Evolutionary conservation across 176 grass and related monocot genomes (phyloP).

Genomic region (Tuctoria greenei): DNA sequence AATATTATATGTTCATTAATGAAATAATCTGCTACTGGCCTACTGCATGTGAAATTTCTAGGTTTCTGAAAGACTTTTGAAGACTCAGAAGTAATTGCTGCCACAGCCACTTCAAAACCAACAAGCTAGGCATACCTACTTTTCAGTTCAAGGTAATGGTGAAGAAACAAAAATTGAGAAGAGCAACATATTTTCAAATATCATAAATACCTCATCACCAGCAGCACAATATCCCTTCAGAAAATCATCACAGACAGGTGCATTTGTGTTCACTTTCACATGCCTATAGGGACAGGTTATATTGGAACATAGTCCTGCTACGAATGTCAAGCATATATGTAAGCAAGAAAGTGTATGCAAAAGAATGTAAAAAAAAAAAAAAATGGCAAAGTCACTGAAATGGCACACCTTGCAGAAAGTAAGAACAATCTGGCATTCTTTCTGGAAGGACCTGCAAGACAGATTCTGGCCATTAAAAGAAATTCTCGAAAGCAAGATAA

Average conservation of each 20-base stretch:
- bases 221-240: slow-evolving; percentile 86
- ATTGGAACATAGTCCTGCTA: slow-evolving; percentile 87
- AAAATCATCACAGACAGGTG: slow-evolving; percentile 87
- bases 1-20: slow-evolving; percentile 4
- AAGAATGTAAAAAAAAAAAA: slow-evolving; percentile 19
- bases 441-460: slow-evolving; percentile 79
- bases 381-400: slow-evolving; percentile 27
- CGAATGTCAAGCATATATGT: slow-evolving; percentile 29
- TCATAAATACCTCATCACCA: slow-evolving; percentile 82
- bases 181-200: slow-evolving; percentile 19
- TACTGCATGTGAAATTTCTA: neutral
- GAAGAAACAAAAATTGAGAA: neutral
- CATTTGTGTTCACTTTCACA: slow-evolving; percentile 84
- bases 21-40: neutral
- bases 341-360: slow-evolving; percentile 27
- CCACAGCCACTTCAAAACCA: neutral
- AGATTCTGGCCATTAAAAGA: slow-evolving; percentile 41
- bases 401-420: slow-evolving; percentile 78
- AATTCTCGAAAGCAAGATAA: slow-evolving; percentile 25
- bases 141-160: neutral
- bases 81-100: neutral
- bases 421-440: slow-evolving; percentile 99
- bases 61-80: neutral
- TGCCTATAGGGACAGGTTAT: slow-evolving; percentile 88
- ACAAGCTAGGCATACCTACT: slow-evolving; percentile 9